These are phyloP conservation scores for Fusarium longipes DNA, from an alignment of 2,329 filamentous ascomycete species.

Conservation along the genomic window DNA sequence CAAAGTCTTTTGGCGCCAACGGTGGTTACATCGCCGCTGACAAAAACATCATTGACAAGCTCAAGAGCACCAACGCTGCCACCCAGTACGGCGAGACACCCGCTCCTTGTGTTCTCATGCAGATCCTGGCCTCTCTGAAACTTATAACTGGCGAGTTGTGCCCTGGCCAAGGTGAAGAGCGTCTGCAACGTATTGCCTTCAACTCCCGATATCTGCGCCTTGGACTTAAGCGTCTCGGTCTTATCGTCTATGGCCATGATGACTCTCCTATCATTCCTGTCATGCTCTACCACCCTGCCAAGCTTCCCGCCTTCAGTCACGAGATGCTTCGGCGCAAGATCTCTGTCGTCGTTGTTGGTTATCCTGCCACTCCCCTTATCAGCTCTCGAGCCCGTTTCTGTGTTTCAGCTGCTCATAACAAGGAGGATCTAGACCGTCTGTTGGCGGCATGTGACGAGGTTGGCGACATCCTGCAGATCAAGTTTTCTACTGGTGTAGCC, in stretches of 20 bases:
- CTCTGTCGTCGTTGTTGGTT: slow-evolving; percentile 95
- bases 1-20: slow-evolving; percentile 98
- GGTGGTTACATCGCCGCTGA: slow-evolving; percentile 94
- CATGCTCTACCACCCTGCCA: slow-evolving; percentile 96
- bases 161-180: slow-evolving; percentile 94
- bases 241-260: slow-evolving; percentile 97
- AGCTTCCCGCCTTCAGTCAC: slow-evolving; percentile 98
- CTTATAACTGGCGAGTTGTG: slow-evolving; percentile 90
- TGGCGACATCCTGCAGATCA: slow-evolving; percentile 90
- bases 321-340: slow-evolving; percentile 99
- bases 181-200: slow-evolving; percentile 94
- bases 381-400: slow-evolving; percentile 96
- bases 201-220: slow-evolving; percentile 98
- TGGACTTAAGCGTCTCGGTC: slow-evolving; percentile 94
- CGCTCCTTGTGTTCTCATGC: slow-evolving; percentile 86
- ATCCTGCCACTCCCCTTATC: slow-evolving; percentile 94
- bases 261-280: slow-evolving; percentile 97
- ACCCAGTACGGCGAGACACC: slow-evolving; percentile 90
- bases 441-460: slow-evolving; percentile 92
- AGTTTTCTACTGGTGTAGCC: slow-evolving; percentile 95
- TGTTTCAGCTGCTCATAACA: slow-evolving; percentile 94
- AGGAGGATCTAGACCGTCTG: slow-evolving; percentile 94
- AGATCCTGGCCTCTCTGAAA: slow-evolving; percentile 87
- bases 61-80: slow-evolving; percentile 85
- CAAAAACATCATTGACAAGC: slow-evolving; percentile 91